These are phyloP conservation scores for Quercus robur DNA, from an alignment of 306 rosid genomes.

Conservation along the genomic window DNA sequence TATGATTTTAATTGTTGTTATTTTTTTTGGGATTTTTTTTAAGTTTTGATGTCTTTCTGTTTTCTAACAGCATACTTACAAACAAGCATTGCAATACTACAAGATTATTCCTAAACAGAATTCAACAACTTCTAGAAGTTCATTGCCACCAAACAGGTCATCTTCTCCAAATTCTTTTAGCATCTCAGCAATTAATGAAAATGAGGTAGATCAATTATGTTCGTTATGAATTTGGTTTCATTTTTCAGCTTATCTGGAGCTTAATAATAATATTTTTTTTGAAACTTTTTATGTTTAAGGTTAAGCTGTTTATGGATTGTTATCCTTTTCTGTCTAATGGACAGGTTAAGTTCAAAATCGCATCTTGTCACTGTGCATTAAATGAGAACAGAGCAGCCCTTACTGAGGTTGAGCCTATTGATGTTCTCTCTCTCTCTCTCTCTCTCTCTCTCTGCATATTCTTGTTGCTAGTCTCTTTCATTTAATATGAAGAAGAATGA, in stretches of 20 bases:
- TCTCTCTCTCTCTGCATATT: background rate
- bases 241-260: constrained; percentile 14
- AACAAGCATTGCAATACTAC: constrained; percentile 83
- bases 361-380: constrained; percentile 70
- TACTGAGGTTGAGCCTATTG: constrained; percentile 58
- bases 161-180: constrained; percentile 87
- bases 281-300: background rate
- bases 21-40: background rate
- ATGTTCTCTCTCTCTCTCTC: constrained; percentile 1
- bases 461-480: background rate
- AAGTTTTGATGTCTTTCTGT: constrained; percentile 6
- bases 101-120: constrained; percentile 74
- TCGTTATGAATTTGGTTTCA: background rate
- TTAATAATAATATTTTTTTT: background rate
- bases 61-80: constrained; percentile 69
- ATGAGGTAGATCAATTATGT: constrained; percentile 61
- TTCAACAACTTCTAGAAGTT: constrained; percentile 53
- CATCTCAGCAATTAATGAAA: constrained; percentile 71
- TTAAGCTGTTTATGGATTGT: constrained; percentile 12
- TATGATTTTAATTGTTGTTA: background rate
- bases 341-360: constrained; percentile 95
- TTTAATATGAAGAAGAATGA: constrained; percentile 4
- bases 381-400: constrained; percentile 85
- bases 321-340: constrained; percentile 17
- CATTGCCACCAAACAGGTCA: constrained; percentile 71